Evolutionary conservation across 768 basidiomycete genomes (phyloP).

Genomic region (Mycena epipterygia): DNA sequence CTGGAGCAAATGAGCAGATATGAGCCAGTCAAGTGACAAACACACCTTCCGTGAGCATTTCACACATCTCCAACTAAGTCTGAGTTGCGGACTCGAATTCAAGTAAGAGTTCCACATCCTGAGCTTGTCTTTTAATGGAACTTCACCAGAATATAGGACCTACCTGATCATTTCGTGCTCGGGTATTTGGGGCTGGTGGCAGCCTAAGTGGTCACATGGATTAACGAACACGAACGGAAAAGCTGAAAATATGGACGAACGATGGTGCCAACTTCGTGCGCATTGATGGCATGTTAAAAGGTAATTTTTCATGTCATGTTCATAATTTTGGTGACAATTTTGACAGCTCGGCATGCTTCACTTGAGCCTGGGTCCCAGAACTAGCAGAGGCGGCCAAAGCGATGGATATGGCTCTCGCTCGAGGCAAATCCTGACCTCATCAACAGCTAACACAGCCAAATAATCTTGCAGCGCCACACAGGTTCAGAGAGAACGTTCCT

Average conservation of each 20-base stretch:
- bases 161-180: background rate
- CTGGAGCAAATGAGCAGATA: background rate
- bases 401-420: no score
- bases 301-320: no score
- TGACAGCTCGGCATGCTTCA: no score
- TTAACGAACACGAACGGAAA: background rate
- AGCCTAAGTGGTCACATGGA: background rate
- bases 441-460: no score
- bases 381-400: no score
- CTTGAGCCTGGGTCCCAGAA: no score
- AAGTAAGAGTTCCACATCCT: background rate
- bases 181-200: conserved; percentile 7
- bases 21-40: background rate
- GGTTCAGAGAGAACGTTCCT: no score
- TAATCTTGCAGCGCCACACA: no score
- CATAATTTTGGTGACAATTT: no score
- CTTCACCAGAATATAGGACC: no score
- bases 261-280: conserved; percentile 20
- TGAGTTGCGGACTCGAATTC: background rate
- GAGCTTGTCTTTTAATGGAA: no score
- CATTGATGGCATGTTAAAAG: conserved; percentile 21
- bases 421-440: no score
- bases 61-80: conserved; percentile 2
- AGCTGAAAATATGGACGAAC: background rate
- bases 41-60: conserved; percentile 22